A percentile compares a stretch with the other conserved stretches of the same genome.
These are phyloP conservation scores for Sergeia podlipaevii DNA, from an alignment of 208 protist species.

Conservation along the genomic window DNA sequence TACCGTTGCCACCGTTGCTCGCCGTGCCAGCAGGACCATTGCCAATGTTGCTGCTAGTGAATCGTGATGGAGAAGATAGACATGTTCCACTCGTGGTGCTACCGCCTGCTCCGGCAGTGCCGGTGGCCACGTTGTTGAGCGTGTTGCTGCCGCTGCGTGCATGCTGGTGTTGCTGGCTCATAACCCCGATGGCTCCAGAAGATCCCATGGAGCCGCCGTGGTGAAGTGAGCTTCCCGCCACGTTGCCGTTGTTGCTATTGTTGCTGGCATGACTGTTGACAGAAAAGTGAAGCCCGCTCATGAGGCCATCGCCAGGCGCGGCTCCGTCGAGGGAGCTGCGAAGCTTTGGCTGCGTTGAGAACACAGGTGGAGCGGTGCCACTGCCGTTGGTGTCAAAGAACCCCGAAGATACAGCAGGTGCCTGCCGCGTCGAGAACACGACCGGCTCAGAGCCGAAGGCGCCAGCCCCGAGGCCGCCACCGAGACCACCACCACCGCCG, in stretches of 20 bases:
- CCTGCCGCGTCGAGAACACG: not conserved
- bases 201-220: slow-evolving; percentile 3
- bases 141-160: slow-evolving; percentile 4
- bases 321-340: no score
- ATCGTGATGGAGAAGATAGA: no score
- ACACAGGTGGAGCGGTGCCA: not conserved
- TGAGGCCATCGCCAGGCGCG: no score
- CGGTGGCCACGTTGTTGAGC: no score
- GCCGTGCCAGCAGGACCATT: no score
- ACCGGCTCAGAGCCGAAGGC: not conserved
- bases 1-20: no score
- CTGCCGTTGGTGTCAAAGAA: not conserved
- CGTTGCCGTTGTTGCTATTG: not conserved
- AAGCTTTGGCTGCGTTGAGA: not conserved
- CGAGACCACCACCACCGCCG: no score
- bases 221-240: not conserved
- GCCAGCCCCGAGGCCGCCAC: no score
- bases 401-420: not conserved
- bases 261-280: not conserved
- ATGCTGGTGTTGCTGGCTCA: not conserved
- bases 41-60: no score
- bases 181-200: not conserved
- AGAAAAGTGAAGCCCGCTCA: no score
- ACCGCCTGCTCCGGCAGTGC: no score
- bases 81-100: no score